Evolutionary conservation across 75 land plant genomes (phyloP).

Genomic region (Ceratopteris richardii): DNA sequence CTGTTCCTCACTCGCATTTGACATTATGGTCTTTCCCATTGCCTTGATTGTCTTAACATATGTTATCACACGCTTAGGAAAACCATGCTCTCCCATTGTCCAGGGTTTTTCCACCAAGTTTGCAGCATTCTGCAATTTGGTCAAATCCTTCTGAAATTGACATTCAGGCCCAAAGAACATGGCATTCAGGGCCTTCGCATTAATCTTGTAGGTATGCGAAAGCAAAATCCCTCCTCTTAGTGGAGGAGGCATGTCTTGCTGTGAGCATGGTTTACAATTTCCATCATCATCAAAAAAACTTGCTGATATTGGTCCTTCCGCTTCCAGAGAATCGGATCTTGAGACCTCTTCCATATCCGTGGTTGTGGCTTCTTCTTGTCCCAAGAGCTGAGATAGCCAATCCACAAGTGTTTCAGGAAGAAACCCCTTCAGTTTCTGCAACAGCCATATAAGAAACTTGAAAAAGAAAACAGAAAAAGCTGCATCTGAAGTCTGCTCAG

Average conservation of each 20-base stretch:
- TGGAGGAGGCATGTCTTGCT: constrained; percentile 42
- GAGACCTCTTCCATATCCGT: neutral
- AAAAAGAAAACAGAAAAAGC: too few relatives aligned
- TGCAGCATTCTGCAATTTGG: constrained; percentile 45
- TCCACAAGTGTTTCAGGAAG: too few relatives aligned
- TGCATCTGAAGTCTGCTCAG: too few relatives aligned
- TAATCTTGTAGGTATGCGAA: constrained; percentile 36
- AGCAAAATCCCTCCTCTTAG: constrained; percentile 57
- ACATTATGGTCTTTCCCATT: constrained; percentile 52
- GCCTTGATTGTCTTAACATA: constrained; percentile 68
- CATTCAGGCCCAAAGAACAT: constrained; percentile 47
- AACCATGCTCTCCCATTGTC: constrained; percentile 35
- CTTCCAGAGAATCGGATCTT: too few relatives aligned
- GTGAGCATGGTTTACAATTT: neutral
- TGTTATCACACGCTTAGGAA: constrained; percentile 29
- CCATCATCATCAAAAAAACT: constrained; percentile 16
- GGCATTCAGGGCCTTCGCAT: constrained; percentile 39
- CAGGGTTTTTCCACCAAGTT: constrained; percentile 45
- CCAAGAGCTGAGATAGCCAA: neutral
- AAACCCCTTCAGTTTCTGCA: too few relatives aligned
- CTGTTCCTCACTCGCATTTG: constrained; percentile 75
- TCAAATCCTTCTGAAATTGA: constrained; percentile 31
- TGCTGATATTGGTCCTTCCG: too few relatives aligned
- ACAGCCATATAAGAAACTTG: too few relatives aligned
- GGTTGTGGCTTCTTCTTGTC: neutral